Percentiles rank a stretch among this genome's conserved stretches.
Evolutionary conservation across 2,329 filamentous ascomycete genomes (phyloP).

Genomic region (Fusarium tanahbumbuense): DNA sequence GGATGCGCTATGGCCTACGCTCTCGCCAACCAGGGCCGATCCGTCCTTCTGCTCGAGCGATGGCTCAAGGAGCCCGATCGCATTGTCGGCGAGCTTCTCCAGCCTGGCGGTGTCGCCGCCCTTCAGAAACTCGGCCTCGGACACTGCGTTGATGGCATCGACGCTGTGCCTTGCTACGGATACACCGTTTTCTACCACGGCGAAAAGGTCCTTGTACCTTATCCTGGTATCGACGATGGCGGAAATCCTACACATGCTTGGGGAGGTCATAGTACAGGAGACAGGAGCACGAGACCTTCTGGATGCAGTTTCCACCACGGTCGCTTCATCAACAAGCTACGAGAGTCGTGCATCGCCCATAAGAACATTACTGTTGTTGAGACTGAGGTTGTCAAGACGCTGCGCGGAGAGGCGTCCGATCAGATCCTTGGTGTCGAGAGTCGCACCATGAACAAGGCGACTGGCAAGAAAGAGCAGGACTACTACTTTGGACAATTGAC

Average conservation of each 20-base stretch:
- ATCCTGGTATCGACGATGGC: conserved; percentile 71
- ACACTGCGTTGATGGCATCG: conserved; percentile 88
- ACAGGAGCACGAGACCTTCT: conserved; percentile 60
- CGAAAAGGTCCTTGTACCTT: conserved; percentile 78
- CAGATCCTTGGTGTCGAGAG: conserved; percentile 88
- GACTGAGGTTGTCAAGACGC: conserved; percentile 82
- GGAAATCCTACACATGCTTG: conserved; percentile 56
- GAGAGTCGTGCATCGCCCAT: conserved; percentile 77
- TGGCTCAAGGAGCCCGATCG: conserved; percentile 93
- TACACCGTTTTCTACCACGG: conserved; percentile 90
- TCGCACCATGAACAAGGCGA: conserved; percentile 69
- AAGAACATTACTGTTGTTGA: conserved; percentile 92
- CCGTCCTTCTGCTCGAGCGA: conserved; percentile 88
- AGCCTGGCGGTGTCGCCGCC: conserved; percentile 88
- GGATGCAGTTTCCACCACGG: conserved; percentile 94
- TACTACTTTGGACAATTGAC: conserved; percentile 91
- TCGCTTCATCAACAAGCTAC: conserved; percentile 86
- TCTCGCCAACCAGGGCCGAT: conserved; percentile 88
- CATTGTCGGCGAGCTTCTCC: conserved; percentile 94
- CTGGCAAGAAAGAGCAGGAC: conserved; percentile 69
- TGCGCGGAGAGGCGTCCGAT: conserved; percentile 74
- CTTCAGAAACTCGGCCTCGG: conserved; percentile 82
- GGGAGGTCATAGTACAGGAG: conserved; percentile 51
- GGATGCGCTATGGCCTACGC: conserved; percentile 88
- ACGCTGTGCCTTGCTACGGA: conserved; percentile 83